These are phyloP conservation scores for Stylosanthes scabra DNA, from an alignment of 331 rosid species.

Conservation along the genomic window DNA sequence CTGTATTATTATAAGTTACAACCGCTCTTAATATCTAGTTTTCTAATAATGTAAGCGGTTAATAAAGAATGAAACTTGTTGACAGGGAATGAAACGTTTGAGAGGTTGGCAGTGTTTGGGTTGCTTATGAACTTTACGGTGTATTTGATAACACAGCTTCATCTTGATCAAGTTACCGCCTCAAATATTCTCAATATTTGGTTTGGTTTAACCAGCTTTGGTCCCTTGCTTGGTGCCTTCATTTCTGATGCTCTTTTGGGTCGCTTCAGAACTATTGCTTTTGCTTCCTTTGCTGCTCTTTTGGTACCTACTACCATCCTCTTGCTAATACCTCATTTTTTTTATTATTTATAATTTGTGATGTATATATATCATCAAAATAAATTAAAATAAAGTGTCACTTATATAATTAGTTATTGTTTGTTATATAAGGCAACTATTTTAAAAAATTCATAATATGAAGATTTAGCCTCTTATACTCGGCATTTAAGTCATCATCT, in stretches of 20 bases:
- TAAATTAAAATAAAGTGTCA: too few species aligned
- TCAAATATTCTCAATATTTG: constrained; percentile 60
- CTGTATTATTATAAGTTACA: too few species aligned
- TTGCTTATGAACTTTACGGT: constrained; percentile 80
- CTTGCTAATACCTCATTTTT: neutral
- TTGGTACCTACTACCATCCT: constrained; percentile 46
- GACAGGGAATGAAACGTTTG: constrained; percentile 87
- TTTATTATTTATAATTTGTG: too few species aligned
- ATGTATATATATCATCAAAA: too few species aligned
- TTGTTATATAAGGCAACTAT: too few species aligned
- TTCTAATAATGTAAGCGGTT: too few species aligned
- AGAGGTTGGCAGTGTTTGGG: constrained; percentile 79
- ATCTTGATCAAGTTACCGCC: constrained; percentile 74
- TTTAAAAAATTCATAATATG: too few species aligned
- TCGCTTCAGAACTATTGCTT: constrained; percentile 71
- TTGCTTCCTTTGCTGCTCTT: constrained; percentile 62
- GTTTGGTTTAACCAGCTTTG: constrained; percentile 63
- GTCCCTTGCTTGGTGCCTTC: constrained; percentile 76
- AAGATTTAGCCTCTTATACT: too few species aligned
- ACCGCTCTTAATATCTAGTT: too few species aligned
- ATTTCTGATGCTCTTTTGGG: constrained; percentile 78
- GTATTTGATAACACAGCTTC: constrained; percentile 61
- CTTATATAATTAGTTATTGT: too few species aligned
- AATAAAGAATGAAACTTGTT: too few species aligned
- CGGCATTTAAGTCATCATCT: too few species aligned